Evolutionary conservation across 345 rosid genomes (phyloP), one percentile per base, ranked within the genome.

Genomic region (Eucalyptus marginata): DNA sequence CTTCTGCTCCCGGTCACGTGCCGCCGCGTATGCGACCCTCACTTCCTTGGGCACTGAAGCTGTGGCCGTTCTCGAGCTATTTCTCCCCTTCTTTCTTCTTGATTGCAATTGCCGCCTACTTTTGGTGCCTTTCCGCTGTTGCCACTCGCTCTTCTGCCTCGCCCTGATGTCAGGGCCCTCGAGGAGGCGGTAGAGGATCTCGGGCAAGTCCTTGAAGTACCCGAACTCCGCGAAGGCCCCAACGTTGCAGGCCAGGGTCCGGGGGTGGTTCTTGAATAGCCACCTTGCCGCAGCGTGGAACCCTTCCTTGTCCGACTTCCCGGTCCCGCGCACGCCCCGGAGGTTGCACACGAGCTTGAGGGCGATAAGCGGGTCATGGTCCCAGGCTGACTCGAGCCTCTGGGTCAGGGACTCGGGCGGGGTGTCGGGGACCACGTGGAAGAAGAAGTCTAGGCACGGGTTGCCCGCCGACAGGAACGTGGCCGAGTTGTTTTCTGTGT

Each of bases 291-390:
- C 94, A 4, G 93, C 87, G 68, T 93, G 93, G 91, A 94, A 96
- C 40, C 98, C 98, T 90, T 94, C 95, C 89, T 93, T 95, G 86
- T 96, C 96, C 1, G 96, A 92, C 89, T 96, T 95, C 14, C 96
- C 97, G 0, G 94, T 93, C 47, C 99, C 96, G 3, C 96, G 96
- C 7, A 96, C 95, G n/a, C 98, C 98, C 8, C 98, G 92, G 22
- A 95, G 94, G 84, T 96, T 94, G 76, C 95, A 95, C 40, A 95
- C 90, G 47, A 95, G 93, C 64, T 94, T 95, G 71, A 95, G 95
- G 5, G 97, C 90, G 49, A 93, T 94, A 68, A 94, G 88, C 40
- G 97, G 92, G 81, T 95, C 58, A 79, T 93, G 93, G 47, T 83
- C 86, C 99, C 99, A 95, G 4, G 98, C 93, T 8, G 52, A 49